phyloP scores from a whole-genome alignment of 108 stramenopile species.

The Nitzschia palea region DNA sequence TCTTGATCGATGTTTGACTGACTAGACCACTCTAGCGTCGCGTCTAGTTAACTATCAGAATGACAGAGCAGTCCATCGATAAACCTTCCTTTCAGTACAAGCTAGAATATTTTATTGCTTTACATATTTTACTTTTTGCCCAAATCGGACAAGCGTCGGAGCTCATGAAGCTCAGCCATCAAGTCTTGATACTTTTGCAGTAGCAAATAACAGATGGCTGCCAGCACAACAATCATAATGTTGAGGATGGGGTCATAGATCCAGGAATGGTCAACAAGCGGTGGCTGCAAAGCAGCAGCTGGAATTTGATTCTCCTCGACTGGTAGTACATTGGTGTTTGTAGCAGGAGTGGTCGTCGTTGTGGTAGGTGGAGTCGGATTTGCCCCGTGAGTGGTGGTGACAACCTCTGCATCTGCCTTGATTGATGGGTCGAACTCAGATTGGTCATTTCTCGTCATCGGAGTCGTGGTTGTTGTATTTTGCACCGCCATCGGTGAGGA shows the following conservation, averaged over 20 bases:
- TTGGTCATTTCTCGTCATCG: too few relatives aligned
- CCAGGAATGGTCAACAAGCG: conserved; percentile 15
- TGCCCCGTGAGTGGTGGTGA: too few relatives aligned
- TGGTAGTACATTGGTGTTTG: not conserved
- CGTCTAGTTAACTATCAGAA: too few relatives aligned
- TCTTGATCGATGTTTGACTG: too few relatives aligned
- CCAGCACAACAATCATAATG: conserved; percentile 38
- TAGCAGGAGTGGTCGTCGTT: not conserved
- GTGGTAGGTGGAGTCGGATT: not conserved
- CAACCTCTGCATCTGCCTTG: too few relatives aligned
- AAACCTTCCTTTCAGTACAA: too few relatives aligned
- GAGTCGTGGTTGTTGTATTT: too few relatives aligned
- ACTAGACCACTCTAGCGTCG: too few relatives aligned
- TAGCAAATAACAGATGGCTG: conserved; percentile 42
- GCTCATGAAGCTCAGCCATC: conserved; percentile 24
- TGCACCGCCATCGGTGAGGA: not conserved
- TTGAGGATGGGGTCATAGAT: conserved; percentile 47
- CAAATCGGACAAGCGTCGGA: not conserved
- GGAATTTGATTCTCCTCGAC: too few relatives aligned
- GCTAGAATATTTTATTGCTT: too few relatives aligned
- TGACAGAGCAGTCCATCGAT: too few relatives aligned
- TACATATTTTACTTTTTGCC: not conserved
- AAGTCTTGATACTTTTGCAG: conserved; percentile 30
- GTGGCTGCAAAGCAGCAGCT: conserved; percentile 4
- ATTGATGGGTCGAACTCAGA: too few relatives aligned